Evolutionary conservation across 179 eudicot species (phyloP).

Genomic region (Heliamphora pulchella): DNA sequence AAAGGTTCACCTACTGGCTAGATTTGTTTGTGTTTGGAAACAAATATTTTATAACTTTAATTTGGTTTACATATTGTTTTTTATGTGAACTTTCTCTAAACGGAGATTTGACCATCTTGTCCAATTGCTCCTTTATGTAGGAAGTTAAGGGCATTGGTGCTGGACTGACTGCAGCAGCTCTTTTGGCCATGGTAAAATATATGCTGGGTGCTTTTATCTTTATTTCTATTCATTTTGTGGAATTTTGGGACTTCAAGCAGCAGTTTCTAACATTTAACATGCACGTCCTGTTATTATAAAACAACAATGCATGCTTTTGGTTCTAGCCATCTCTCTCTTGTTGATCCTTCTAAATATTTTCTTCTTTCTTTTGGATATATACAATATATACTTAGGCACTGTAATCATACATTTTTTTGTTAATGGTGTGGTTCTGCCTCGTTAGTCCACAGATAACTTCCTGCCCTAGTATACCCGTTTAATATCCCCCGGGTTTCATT

Average conservation of each 20-base stretch:
- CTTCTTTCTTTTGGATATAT: too few relatives aligned
- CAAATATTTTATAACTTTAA: not conserved
- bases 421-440: not conserved
- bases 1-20: constrained; percentile 46
- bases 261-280: not conserved
- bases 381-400: too few relatives aligned
- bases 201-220: not conserved
- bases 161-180: constrained; percentile 91
- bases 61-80: not conserved
- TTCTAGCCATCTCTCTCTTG: too few relatives aligned
- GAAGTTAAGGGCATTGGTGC: constrained; percentile 97
- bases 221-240: constrained; percentile 4
- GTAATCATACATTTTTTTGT: not conserved
- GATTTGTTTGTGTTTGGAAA: not conserved
- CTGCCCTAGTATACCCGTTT: not conserved
- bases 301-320: too few relatives aligned
- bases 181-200: constrained; percentile 72
- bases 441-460: not conserved
- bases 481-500: not conserved
- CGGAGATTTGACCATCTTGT: constrained; percentile 11
- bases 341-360: too few relatives aligned
- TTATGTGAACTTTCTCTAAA: not conserved
- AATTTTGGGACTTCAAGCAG: constrained; percentile 6
- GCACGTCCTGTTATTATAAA: not conserved
- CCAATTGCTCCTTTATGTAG: constrained; percentile 30